Evolutionary conservation across 495 filamentous ascomycete species (phyloP).

Genomic region (Xylaria venustula): DNA sequence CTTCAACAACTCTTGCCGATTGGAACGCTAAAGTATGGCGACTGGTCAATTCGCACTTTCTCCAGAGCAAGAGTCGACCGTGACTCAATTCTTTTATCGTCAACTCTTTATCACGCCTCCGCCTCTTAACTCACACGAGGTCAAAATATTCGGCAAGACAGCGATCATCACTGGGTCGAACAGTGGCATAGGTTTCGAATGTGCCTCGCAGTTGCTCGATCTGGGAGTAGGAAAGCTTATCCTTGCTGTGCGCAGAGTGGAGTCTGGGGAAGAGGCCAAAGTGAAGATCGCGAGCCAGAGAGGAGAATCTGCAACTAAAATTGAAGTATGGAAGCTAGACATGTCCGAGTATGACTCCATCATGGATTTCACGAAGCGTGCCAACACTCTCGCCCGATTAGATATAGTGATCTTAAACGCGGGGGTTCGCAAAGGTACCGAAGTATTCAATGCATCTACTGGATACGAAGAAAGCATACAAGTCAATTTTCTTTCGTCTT

Average conservation of each 20-base stretch:
- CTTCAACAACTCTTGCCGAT: no score
- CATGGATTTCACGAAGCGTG: constrained; percentile 37
- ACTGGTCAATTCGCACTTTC: no score
- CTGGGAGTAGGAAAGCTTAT: constrained; percentile 47
- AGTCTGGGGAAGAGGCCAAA: constrained; percentile 41
- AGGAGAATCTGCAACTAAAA: constrained; percentile 14
- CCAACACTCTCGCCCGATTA: constrained; percentile 32
- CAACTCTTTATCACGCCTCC: background rate
- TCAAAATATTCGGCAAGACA: constrained; percentile 31
- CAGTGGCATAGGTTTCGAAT: constrained; percentile 51
- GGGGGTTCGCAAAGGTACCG: constrained; percentile 30
- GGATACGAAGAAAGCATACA: constrained; percentile 47
- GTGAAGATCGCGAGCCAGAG: constrained; percentile 19
- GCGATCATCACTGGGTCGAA: constrained; percentile 55
- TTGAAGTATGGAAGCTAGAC: constrained; percentile 55
- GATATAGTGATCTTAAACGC: constrained; percentile 53
- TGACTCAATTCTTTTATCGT: constrained; percentile 9
- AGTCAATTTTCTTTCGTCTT: constrained; percentile 51
- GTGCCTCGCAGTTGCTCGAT: constrained; percentile 44
- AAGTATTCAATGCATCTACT: constrained; percentile 6
- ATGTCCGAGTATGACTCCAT: constrained; percentile 44
- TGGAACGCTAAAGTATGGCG: no score
- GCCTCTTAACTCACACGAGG: background rate
- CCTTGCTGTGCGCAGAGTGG: constrained; percentile 48
- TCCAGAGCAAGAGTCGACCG: no score